Base-by-base conservation (phyloP, 2,329 filamentous ascomycete genomes). In the Claviceps pusilla region DNA sequence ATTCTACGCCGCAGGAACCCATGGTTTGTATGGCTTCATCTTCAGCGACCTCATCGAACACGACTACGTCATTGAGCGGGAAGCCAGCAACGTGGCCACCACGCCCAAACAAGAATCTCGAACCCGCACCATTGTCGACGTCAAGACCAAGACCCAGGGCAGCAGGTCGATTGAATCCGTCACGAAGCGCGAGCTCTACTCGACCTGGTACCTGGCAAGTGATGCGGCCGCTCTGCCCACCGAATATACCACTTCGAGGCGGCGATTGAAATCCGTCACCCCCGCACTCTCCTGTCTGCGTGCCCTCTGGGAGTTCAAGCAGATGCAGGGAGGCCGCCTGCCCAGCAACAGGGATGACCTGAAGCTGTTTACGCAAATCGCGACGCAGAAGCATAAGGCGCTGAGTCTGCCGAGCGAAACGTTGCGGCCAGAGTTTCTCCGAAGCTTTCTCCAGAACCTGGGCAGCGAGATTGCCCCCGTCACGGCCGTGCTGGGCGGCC, bases 11-110 rank as follows among this genome's bases (percentile, higher is more conserved):
- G 87, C 89, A 41, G 85, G 83, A 51, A 81, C 86, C 3, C 88
- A 96, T 65, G 93, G 93, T 50, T 79, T 95, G 66, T 97, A 94
- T 67, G 93, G 93, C 54, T 98, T 88, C 72, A 86, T 95, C 60
- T 98, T 98, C 67, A 86, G 87, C 55, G 93, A 98, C 67, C 77
- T 98, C 28, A 89, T 95, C 61, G 79, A 84, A 63, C 93, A 98
- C 68, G 84, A 90, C 63, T 98, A 89, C 65, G 82, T 93, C 57
- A 84, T 98, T 57, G 84, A 95, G 72, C 84, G 93, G 55, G 82
- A 88, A 57, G 83, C 85, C 58, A 83, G 86, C 55, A 97, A 97
- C 64, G 73, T 87, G 12, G 65, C 79, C 24, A 84, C 82, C n/a
- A 84, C 82, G 0, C 68, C 76, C 45, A 75, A 76, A 50, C 71